A percentile compares a stretch with the other conserved stretches of the same genome.
These are phyloP conservation scores for Echeveria elegans DNA, from an alignment of 164 flowering plant genomes.

Conservation along the genomic window DNA sequence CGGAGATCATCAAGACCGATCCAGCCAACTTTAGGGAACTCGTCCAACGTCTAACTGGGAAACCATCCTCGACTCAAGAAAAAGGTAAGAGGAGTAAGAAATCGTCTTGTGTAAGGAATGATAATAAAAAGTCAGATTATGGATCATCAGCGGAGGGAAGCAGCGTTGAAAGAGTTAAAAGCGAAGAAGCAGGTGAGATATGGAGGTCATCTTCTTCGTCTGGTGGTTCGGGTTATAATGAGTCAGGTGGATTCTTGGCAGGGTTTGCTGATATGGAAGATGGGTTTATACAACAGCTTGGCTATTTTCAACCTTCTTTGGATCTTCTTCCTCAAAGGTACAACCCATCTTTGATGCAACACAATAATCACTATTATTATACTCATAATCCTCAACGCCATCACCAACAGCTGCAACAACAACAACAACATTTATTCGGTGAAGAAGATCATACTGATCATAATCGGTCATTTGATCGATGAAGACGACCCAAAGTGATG, in stretches of 20 bases:
- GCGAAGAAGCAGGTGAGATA: conserved; percentile 21
- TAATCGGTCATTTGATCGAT: not conserved
- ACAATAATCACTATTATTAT: not conserved
- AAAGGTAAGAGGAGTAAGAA: conserved; percentile 12
- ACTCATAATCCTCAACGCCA: not conserved
- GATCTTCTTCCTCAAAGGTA: conserved; percentile 25
- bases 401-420: not conserved
- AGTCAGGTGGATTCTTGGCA: conserved; percentile 23
- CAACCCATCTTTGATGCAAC: conserved; percentile 22
- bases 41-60: conserved; percentile 84
- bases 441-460: not conserved
- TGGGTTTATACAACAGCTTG: conserved; percentile 53
- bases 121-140: not conserved
- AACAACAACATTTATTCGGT: conserved; percentile 3
- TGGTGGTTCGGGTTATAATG: not conserved
- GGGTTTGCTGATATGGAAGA: conserved; percentile 50
- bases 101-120: conserved; percentile 11
- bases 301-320: conserved; percentile 31
- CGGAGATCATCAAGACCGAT: conserved; percentile 90
- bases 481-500: not conserved
- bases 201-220: conserved; percentile 11
- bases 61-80: conserved; percentile 27
- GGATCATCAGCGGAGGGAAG: not conserved
- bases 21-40: conserved; percentile 70
- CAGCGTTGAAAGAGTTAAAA: conserved; percentile 23